Conservation (phyloP, 176 grass and related monocot species). For the Musa acuminata region DNA sequence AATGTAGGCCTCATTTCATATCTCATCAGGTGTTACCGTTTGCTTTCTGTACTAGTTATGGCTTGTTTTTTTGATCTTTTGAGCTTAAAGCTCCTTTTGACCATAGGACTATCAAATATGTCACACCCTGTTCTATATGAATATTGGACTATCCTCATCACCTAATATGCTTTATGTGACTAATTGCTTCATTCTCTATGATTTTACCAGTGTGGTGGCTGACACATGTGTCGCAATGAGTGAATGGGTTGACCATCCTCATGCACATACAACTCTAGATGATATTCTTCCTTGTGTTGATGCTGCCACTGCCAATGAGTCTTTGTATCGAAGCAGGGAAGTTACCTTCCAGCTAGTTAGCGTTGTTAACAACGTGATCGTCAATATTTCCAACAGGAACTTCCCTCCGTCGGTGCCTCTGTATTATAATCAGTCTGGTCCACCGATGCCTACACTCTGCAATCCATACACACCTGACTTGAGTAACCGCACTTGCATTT, state of each 20-base stretch:
- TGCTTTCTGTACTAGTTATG: too few species aligned
- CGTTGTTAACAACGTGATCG: constrained; percentile 76
- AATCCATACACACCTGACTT: constrained; percentile 59
- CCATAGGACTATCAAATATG: too few species aligned
- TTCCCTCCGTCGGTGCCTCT: constrained; percentile 38
- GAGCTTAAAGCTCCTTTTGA: too few species aligned
- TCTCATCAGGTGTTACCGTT: too few species aligned
- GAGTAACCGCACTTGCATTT: constrained; percentile 32
- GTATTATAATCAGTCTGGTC: constrained; percentile 93
- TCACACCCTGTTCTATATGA: too few species aligned
- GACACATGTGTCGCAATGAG: constrained; percentile 85
- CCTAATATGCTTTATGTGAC: neutral
- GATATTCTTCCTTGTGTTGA: constrained; percentile 85
- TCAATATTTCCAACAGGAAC: constrained; percentile 71
- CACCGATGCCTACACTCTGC: constrained; percentile 56
- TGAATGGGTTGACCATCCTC: constrained; percentile 72
- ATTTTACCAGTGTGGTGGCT: constrained; percentile 47
- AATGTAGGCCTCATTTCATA: too few species aligned
- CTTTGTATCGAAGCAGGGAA: constrained; percentile 54
- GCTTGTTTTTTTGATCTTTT: too few species aligned
- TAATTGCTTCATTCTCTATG: neutral
- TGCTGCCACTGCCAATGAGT: constrained; percentile 59
- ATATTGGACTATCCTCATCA: neutral
- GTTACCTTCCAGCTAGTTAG: constrained; percentile 80
- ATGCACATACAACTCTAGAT: constrained; percentile 62